Percentiles rank a stretch among this genome's conserved stretches.
These are phyloP conservation scores for Calonectria naviculata DNA, from an alignment of 2,329 filamentous ascomycete species.

Conservation along the genomic window DNA sequence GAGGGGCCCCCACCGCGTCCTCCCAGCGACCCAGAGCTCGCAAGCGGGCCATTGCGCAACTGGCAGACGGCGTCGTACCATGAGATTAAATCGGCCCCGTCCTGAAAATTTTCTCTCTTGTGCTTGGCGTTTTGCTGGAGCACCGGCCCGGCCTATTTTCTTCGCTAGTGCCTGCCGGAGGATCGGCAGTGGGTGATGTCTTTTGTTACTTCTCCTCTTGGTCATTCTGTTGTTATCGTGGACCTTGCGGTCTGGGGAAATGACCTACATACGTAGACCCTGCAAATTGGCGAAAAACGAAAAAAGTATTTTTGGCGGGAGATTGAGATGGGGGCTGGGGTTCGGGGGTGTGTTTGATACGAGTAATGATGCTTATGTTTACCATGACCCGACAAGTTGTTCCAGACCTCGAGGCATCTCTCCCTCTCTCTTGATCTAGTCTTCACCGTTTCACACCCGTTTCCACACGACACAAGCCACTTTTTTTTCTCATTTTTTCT, in stretches of 20 bases:
- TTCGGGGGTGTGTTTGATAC: neutral
- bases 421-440: neutral
- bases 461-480: neutral
- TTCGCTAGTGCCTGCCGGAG: neutral
- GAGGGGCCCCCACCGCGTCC: neutral
- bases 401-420: no score
- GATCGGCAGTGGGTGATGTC: neutral
- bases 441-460: neutral
- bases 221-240: no score
- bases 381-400: no score
- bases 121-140: neutral
- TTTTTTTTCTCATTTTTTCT: neutral
- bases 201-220: neutral
- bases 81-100: neutral
- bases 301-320: neutral
- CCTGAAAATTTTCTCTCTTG: neutral
- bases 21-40: no score
- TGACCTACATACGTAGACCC: neutral
- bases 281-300: neutral
- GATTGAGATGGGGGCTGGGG: neutral
- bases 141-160: neutral
- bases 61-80: slow-evolving; percentile 11
- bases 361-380: neutral
- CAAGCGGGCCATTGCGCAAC: neutral
- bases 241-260: neutral